Conservation (phyloP, 495 filamentous ascomycete genomes). For the Glarea lozoyensis region DNA sequence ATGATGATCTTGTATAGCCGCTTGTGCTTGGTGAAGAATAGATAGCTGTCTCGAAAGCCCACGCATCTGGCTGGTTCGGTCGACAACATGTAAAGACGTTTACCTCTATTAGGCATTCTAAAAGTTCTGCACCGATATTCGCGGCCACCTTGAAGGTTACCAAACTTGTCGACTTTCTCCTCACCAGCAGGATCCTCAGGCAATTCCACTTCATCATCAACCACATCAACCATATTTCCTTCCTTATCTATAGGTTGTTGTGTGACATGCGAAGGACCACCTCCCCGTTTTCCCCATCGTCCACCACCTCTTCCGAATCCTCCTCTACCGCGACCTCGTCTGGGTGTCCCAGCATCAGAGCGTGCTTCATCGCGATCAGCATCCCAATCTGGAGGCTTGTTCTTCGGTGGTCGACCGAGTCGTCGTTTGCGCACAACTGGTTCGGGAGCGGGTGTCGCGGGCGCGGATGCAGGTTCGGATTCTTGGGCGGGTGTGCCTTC, state of each 20-base stretch:
- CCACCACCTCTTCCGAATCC: constrained; percentile 65
- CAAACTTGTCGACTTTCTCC: constrained; percentile 83
- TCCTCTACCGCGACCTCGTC: constrained; percentile 56
- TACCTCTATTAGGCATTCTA: constrained; percentile 72
- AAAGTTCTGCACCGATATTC: constrained; percentile 95
- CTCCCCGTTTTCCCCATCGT: constrained; percentile 58
- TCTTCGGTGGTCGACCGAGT: constrained; percentile 79
- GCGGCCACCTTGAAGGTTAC: constrained; percentile 67
- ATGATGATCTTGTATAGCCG: constrained; percentile 84
- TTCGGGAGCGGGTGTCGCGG: constrained; percentile 36
- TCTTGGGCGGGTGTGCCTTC: constrained; percentile 29
- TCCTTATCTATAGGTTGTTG: constrained; percentile 90
- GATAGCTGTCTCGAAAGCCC: constrained; percentile 91
- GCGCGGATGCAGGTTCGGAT: constrained; percentile 31
- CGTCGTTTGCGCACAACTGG: constrained; percentile 62
- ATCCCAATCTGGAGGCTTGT: constrained; percentile 69
- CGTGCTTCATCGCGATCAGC: constrained; percentile 40
- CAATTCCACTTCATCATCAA: constrained; percentile 82
- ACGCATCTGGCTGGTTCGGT: constrained; percentile 95
- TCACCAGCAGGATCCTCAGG: constrained; percentile 85
- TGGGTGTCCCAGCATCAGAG: constrained; percentile 45
- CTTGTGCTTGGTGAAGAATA: constrained; percentile 95
- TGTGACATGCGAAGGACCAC: constrained; percentile 65
- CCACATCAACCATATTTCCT: constrained; percentile 83
- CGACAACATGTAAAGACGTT: constrained; percentile 92